Conservation (phyloP, 2,329 filamentous ascomycete species). For the Talaromyces islandicus region DNA sequence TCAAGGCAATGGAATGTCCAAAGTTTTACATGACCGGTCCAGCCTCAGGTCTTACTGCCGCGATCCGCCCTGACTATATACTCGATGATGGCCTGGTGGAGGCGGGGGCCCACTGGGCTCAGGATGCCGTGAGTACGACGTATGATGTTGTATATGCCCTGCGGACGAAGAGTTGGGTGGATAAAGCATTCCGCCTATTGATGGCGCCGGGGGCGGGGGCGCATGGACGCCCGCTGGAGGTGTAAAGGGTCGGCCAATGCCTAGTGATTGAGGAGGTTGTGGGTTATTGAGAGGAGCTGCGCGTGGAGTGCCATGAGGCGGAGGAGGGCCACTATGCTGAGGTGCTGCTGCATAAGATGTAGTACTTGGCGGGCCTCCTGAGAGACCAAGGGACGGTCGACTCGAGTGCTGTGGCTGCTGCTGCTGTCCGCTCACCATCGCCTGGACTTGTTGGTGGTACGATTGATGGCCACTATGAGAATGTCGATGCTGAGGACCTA, state of each 20-base stretch:
- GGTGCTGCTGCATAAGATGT: slow-evolving; percentile 20
- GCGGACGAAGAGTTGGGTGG: slow-evolving; percentile 8
- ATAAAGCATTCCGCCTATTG: slow-evolving; percentile 23
- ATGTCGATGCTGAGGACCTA: slow-evolving; percentile 15
- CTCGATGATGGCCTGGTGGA: slow-evolving; percentile 27
- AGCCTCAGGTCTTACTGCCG: neutral
- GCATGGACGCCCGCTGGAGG: slow-evolving; percentile 29
- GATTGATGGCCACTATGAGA: slow-evolving; percentile 19
- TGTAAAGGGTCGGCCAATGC: slow-evolving; percentile 32
- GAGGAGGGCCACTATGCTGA: slow-evolving; percentile 15
- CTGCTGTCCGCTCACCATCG: slow-evolving; percentile 33
- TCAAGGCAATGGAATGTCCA: neutral
- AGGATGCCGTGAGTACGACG: slow-evolving; percentile 6
- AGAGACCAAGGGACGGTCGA: slow-evolving; percentile 26
- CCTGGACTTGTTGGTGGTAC: slow-evolving; percentile 34
- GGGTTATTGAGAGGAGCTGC: slow-evolving; percentile 15
- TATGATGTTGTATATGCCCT: slow-evolving; percentile 5
- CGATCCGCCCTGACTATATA: slow-evolving; percentile 30
- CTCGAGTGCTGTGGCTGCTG: slow-evolving; percentile 19
- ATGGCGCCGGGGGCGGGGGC: slow-evolving; percentile 16
- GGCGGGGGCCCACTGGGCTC: slow-evolving; percentile 10
- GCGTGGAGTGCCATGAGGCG: slow-evolving; percentile 1
- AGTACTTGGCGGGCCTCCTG: slow-evolving; percentile 20
- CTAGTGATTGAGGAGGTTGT: slow-evolving; percentile 20
- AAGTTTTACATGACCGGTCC: neutral